Percentiles rank a stretch among this genome's conserved stretches.
Evolutionary conservation across 805 yeast species (phyloP).

Genomic region (Teunomyces cretensis): DNA sequence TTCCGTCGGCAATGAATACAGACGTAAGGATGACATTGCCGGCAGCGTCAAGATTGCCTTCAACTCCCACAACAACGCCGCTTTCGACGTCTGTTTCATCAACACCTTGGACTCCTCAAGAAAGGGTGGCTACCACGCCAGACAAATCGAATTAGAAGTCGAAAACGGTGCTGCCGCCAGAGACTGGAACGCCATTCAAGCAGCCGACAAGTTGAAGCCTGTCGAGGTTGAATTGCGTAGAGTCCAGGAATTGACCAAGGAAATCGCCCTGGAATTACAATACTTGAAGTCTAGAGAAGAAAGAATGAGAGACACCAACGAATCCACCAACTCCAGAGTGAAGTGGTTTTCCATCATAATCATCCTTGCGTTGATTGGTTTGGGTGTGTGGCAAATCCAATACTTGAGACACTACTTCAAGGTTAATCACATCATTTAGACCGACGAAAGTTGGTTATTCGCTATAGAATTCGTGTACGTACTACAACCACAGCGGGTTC

Average conservation of each 20-base stretch:
- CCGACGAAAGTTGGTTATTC: too few species aligned
- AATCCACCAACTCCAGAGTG: slow-evolving; percentile 91
- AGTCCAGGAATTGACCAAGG: slow-evolving; percentile 82
- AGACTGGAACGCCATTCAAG: slow-evolving; percentile 95
- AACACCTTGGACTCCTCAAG: slow-evolving; percentile 40
- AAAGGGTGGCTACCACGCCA: slow-evolving; percentile 36
- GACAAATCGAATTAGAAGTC: slow-evolving; percentile 85
- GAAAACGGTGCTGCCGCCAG: slow-evolving; percentile 97
- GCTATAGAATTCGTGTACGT: too few species aligned
- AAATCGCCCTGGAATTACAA: slow-evolving; percentile 73
- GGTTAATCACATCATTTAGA: slow-evolving; percentile 71
- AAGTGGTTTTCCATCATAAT: slow-evolving; percentile 78
- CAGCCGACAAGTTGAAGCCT: slow-evolving; percentile 90
- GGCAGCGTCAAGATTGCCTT: slow-evolving; percentile 77
- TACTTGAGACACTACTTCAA: slow-evolving; percentile 92
- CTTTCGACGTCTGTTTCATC: slow-evolving; percentile 89
- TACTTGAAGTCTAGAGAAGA: slow-evolving; percentile 88
- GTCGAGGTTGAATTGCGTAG: slow-evolving; percentile 86
- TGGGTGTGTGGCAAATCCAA: slow-evolving; percentile 91
- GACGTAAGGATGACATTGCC: slow-evolving; percentile 71
- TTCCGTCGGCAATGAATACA: slow-evolving; percentile 78
- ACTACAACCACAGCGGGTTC: too few species aligned
- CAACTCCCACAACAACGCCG: slow-evolving; percentile 77
- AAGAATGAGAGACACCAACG: slow-evolving; percentile 93
- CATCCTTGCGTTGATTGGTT: slow-evolving; percentile 64